A percentile compares a stretch with the other conserved stretches of the same genome.
These are phyloP conservation scores for Ophiostoma perfectum DNA, from an alignment of 2,329 filamentous ascomycete species.

Conservation along the genomic window DNA sequence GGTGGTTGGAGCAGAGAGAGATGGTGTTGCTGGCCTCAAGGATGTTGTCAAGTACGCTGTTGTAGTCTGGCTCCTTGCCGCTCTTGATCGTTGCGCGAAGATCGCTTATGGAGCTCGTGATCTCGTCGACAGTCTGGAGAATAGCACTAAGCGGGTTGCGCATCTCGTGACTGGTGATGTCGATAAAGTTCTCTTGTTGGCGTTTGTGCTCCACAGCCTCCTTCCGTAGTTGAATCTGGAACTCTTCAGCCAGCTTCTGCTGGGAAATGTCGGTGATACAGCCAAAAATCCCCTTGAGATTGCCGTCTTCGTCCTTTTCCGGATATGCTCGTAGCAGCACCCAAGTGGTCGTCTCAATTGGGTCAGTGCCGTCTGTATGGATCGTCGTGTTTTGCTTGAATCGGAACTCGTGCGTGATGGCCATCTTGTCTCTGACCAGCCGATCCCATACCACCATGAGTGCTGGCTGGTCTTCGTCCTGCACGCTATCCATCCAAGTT, in stretches of 20 bases:
- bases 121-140: slow-evolving; percentile 71
- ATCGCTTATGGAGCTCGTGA: slow-evolving; percentile 46
- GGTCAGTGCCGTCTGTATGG: slow-evolving; percentile 51
- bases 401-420: slow-evolving; percentile 67
- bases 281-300: slow-evolving; percentile 69
- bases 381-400: slow-evolving; percentile 68
- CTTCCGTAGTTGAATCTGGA: slow-evolving; percentile 70
- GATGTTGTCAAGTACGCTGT: slow-evolving; percentile 48
- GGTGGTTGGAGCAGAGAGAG: slow-evolving; percentile 70
- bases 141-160: slow-evolving; percentile 70
- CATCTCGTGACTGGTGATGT: slow-evolving; percentile 71
- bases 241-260: slow-evolving; percentile 77
- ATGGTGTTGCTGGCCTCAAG: slow-evolving; percentile 79
- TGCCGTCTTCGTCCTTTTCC: slow-evolving; percentile 58
- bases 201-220: slow-evolving; percentile 77
- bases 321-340: slow-evolving; percentile 72
- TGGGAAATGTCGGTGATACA: slow-evolving; percentile 80
- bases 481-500: slow-evolving; percentile 67
- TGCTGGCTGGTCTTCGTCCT: slow-evolving; percentile 56
- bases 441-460: slow-evolving; percentile 58
- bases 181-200: slow-evolving; percentile 66
- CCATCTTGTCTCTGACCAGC: slow-evolving; percentile 55
- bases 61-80: neutral
- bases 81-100: slow-evolving; percentile 31
- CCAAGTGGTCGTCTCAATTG: slow-evolving; percentile 49